Conservation (phyloP, 495 filamentous ascomycete genomes). For the Penicillium argentinense region DNA sequence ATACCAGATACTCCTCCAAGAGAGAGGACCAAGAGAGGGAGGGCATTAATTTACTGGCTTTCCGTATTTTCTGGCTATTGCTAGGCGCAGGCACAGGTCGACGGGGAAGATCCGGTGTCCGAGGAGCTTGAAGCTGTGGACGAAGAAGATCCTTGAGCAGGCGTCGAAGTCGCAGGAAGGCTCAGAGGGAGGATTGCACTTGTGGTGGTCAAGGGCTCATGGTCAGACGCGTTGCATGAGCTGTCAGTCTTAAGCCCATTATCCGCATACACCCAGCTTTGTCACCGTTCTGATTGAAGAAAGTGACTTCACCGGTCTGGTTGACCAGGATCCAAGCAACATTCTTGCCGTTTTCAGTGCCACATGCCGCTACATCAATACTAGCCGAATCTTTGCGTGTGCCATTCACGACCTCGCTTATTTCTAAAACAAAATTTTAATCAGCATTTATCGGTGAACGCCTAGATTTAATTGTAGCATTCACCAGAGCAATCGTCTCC, state of each 20-base stretch:
- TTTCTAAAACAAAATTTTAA: background rate
- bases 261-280: slow-evolving; percentile 2
- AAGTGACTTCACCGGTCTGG: slow-evolving; percentile 1
- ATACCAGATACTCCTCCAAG: background rate
- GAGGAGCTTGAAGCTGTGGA: background rate
- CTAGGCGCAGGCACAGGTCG: slow-evolving; percentile 3
- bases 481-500: slow-evolving; percentile 4
- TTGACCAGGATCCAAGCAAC: slow-evolving; percentile 6
- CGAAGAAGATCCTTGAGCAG: background rate
- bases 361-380: background rate
- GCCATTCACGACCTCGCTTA: background rate
- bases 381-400: background rate
- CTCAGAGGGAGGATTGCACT: background rate
- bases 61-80: background rate
- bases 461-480: no score
- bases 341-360: background rate
- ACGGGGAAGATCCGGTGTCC: background rate
- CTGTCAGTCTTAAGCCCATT: slow-evolving; percentile 9
- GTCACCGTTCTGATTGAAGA: slow-evolving; percentile 9
- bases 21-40: no score
- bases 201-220: background rate
- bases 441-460: background rate
- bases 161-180: background rate
- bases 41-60: background rate
- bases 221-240: slow-evolving; percentile 4